A percentile compares a stretch with the other conserved stretches of the same genome.
phyloP scores from a whole-genome alignment of 2,329 filamentous ascomycete genomes.

The Saccharata proteae region DNA sequence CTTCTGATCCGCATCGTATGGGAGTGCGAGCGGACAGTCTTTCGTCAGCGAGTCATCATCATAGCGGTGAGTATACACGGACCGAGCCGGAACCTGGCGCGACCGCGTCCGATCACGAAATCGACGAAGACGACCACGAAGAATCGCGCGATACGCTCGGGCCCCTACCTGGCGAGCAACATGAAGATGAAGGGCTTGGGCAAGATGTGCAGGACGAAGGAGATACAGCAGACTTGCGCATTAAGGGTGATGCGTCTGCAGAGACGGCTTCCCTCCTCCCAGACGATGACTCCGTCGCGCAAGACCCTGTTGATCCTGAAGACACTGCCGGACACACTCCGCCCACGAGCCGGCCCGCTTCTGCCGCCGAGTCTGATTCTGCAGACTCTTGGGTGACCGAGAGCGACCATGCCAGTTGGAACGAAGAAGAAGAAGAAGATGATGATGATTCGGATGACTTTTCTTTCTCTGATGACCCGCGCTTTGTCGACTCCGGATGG shows the following conservation, averaged over 20 bases:
- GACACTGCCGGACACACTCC: background rate
- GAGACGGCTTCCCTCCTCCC: no score
- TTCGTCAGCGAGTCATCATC: conserved; percentile 35
- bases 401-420: conserved; percentile 25
- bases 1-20: conserved; percentile 19
- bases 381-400: conserved; percentile 21
- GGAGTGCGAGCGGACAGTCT: conserved; percentile 14
- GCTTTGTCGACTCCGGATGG: conserved; percentile 62
- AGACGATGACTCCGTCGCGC: no score
- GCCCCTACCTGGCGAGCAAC: conserved; percentile 9
- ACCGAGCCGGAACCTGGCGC: background rate
- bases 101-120: background rate
- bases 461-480: conserved; percentile 44
- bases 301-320: no score
- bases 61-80: conserved; percentile 7
- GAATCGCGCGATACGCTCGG: conserved; percentile 10
- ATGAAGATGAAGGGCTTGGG: conserved; percentile 1
- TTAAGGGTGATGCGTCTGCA: no score
- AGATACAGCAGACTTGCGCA: no score
- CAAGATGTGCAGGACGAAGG: background rate
- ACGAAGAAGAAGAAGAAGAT: conserved; percentile 21
- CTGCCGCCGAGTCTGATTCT: background rate
- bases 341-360: background rate
- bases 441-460: conserved; percentile 51
- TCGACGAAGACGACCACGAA: conserved; percentile 10